phyloP scores from a whole-genome alignment of 2,329 filamentous ascomycete genomes.

The Fusarium nisikadoi region DNA sequence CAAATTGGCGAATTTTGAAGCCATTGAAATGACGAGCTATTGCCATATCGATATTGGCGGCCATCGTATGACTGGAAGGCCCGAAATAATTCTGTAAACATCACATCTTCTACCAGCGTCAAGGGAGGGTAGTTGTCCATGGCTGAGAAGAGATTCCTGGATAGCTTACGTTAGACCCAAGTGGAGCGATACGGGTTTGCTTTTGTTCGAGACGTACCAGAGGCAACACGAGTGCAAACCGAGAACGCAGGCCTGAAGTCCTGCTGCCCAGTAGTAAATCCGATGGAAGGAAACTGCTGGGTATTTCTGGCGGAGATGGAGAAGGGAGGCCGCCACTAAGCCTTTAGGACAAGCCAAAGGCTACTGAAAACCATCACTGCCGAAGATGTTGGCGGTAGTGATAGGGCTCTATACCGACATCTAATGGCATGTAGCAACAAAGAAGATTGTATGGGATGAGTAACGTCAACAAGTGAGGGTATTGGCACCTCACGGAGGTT shows the following conservation, averaged over 20 bases:
- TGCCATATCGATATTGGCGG: not conserved
- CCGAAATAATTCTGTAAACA: not conserved
- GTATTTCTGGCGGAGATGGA: not conserved
- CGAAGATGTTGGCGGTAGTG: too few relatives aligned
- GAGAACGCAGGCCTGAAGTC: not conserved
- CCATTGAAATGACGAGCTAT: not conserved
- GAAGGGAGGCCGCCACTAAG: too few relatives aligned
- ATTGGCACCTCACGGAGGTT: not conserved
- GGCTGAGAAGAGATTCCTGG: not conserved
- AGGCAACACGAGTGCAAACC: not conserved
- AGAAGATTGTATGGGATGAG: too few relatives aligned
- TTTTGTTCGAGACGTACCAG: not conserved
- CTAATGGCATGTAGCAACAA: too few relatives aligned
- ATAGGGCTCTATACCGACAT: too few relatives aligned
- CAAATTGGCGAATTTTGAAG: not conserved
- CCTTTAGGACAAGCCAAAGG: too few relatives aligned
- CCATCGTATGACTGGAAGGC: not conserved
- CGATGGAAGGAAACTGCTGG: not conserved
- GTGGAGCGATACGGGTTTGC: not conserved
- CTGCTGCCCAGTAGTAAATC: not conserved
- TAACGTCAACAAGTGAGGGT: not conserved
- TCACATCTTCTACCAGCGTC: not conserved
- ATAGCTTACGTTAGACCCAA: not conserved
- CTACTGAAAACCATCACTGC: too few relatives aligned
- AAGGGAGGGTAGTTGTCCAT: not conserved